These are phyloP conservation scores for Hypomyces rosellus DNA, from an alignment of 2,329 filamentous ascomycete genomes.

Conservation along the genomic window DNA sequence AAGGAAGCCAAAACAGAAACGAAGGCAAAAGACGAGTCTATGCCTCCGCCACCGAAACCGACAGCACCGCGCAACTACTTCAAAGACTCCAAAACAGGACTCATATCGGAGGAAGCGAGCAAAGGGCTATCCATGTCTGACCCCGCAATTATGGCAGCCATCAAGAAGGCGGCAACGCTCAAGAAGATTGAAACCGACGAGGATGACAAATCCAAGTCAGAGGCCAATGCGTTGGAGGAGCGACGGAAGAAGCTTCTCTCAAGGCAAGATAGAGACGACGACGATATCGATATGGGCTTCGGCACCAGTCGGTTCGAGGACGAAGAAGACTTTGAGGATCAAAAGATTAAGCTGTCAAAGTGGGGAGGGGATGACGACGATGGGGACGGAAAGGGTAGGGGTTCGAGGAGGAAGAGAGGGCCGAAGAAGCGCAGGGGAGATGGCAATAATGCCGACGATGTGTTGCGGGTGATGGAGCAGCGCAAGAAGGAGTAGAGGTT, in stretches of 20 bases:
- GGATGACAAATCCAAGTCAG: slow-evolving; percentile 35
- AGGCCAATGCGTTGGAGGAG: slow-evolving; percentile 53
- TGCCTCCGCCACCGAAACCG: slow-evolving; percentile 43
- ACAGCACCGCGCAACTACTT: slow-evolving; percentile 54
- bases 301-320: slow-evolving; percentile 83
- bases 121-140: slow-evolving; percentile 58
- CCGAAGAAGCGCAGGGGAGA: slow-evolving; percentile 73
- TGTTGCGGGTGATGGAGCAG: slow-evolving; percentile 69
- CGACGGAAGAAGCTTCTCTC: slow-evolving; percentile 69
- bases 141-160: slow-evolving; percentile 71
- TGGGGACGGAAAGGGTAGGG: slow-evolving; percentile 32
- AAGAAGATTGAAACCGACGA: slow-evolving; percentile 38
- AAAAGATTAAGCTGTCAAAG: slow-evolving; percentile 60
- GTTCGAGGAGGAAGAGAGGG: slow-evolving; percentile 60
- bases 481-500: slow-evolving; percentile 31
- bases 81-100: slow-evolving; percentile 48
- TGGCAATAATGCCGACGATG: slow-evolving; percentile 71
- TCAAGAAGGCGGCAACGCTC: slow-evolving; percentile 75
- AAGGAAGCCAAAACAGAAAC: slow-evolving; percentile 17
- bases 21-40: slow-evolving; percentile 22
- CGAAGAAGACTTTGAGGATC: slow-evolving; percentile 71
- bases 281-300: slow-evolving; percentile 93
- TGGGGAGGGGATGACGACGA: slow-evolving; percentile 53
- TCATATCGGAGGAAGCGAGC: slow-evolving; percentile 46
- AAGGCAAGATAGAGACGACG: slow-evolving; percentile 69